phyloP scores from a whole-genome alignment of 177 flowering plant species.

The Vitis hybrid region DNA sequence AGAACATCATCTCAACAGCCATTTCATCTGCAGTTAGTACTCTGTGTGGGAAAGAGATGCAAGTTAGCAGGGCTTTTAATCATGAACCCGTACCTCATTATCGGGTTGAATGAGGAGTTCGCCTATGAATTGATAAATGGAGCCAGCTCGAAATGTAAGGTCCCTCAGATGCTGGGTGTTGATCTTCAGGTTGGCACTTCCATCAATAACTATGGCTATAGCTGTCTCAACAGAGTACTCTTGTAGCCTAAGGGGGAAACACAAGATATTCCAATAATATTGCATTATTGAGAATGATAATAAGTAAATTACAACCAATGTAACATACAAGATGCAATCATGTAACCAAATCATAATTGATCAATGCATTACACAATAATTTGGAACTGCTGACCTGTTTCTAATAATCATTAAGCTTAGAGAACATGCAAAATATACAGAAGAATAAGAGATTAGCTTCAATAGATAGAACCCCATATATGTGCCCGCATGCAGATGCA shows the following conservation, averaged over 20 bases:
- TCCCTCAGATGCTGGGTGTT: constrained; percentile 70
- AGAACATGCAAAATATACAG: background rate
- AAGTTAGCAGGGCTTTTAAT: background rate
- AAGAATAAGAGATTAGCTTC: background rate
- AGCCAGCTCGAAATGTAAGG: constrained; percentile 58
- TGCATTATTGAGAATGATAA: background rate
- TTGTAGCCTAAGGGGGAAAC: constrained; percentile 45
- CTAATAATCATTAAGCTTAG: background rate
- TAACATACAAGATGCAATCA: background rate
- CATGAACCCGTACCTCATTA: constrained; percentile 43
- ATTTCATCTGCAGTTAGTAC: background rate
- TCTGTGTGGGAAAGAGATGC: background rate
- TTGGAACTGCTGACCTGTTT: background rate
- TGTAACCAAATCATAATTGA: background rate
- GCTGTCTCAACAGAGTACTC: constrained; percentile 62
- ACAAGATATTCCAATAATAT: constrained; percentile 3
- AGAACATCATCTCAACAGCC: background rate
- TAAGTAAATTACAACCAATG: background rate
- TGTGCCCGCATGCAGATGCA: background rate
- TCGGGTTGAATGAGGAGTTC: constrained; percentile 61
- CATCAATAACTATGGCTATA: constrained; percentile 62
- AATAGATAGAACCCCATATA: background rate
- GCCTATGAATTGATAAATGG: constrained; percentile 84
- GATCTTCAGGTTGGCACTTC: constrained; percentile 48
- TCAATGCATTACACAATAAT: background rate